phyloP scores from a whole-genome alignment of 495 filamentous ascomycete genomes.

The Penicillium manginii region DNA sequence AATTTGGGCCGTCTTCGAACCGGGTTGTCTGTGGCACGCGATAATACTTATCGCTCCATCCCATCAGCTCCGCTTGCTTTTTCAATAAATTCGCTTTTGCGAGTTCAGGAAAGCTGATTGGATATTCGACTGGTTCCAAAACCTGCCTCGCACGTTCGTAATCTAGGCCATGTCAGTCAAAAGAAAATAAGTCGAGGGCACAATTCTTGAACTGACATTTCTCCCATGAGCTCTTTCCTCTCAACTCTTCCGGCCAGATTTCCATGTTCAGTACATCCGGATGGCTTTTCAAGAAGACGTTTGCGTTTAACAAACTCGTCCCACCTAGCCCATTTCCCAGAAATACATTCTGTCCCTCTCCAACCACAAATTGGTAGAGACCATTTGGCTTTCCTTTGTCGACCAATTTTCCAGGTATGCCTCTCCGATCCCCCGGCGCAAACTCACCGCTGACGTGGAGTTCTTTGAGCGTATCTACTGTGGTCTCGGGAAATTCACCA shows the following conservation, averaged over 20 bases:
- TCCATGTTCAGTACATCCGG: neutral
- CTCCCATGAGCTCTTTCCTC: neutral
- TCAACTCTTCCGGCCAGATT: neutral
- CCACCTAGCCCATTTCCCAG: neutral
- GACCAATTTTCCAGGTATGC: neutral
- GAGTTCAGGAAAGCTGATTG: slow-evolving; percentile 55
- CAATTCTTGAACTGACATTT: neutral
- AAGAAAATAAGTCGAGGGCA: neutral
- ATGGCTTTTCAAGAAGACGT: neutral
- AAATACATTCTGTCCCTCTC: neutral
- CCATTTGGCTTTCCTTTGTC: neutral
- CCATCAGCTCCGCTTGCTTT: slow-evolving; percentile 56
- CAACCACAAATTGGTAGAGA: neutral
- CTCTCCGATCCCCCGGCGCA: neutral
- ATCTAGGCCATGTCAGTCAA: slow-evolving; percentile 36
- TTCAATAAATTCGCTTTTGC: slow-evolving; percentile 61
- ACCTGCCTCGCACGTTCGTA: slow-evolving; percentile 59
- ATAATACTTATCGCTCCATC: slow-evolving; percentile 55
- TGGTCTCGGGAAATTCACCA: slow-evolving; percentile 17
- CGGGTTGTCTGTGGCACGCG: slow-evolving; percentile 63
- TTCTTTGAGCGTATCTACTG: neutral
- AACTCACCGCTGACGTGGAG: neutral
- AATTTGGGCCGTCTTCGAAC: slow-evolving; percentile 63
- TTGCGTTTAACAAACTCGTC: neutral
- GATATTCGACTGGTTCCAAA: slow-evolving; percentile 63